Evolutionary conservation across 139 green algal genomes (phyloP).

Genomic region (Klebsormidium nitens): DNA sequence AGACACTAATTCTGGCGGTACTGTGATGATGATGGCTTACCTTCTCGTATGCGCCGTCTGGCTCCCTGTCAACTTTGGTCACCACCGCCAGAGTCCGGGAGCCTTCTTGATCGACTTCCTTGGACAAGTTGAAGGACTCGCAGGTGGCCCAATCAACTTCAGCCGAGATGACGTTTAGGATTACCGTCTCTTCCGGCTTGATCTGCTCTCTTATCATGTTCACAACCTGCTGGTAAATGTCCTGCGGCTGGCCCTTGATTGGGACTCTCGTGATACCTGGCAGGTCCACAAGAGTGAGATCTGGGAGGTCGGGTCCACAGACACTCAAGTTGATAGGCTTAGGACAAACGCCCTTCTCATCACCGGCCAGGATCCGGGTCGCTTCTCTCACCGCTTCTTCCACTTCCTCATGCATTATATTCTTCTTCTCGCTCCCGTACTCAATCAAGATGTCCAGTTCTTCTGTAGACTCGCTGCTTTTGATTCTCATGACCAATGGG

Average conservation of each 20-base stretch:
- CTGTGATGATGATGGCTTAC: no score
- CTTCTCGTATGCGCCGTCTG: conserved; percentile 27
- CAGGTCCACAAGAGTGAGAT: conserved; percentile 95
- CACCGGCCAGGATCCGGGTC: no score
- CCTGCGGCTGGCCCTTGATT: conserved; percentile 85
- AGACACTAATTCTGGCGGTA: no score
- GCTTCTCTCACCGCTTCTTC: no score
- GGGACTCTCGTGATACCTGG: conserved; percentile 89
- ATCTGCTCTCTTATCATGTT: conserved; percentile 43
- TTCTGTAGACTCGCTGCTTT: no score
- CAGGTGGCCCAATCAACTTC: conserved; percentile 28
- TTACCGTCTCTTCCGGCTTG: conserved; percentile 29
- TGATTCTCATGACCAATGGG: conserved; percentile 27
- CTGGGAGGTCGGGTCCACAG: no score
- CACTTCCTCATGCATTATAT: no score
- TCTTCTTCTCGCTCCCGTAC: no score
- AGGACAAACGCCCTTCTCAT: no score
- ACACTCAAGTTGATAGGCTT: no score
- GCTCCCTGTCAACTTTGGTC: conserved; percentile 22
- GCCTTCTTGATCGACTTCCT: conserved; percentile 17
- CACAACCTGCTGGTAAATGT: conserved; percentile 60
- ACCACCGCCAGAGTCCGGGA: conserved; percentile 25
- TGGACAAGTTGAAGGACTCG: conserved; percentile 26
- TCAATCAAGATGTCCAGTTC: no score
- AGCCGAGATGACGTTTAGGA: conserved; percentile 22